Conservation (phyloP, 176 grass and related monocot species). For the Thalia dealbata region DNA sequence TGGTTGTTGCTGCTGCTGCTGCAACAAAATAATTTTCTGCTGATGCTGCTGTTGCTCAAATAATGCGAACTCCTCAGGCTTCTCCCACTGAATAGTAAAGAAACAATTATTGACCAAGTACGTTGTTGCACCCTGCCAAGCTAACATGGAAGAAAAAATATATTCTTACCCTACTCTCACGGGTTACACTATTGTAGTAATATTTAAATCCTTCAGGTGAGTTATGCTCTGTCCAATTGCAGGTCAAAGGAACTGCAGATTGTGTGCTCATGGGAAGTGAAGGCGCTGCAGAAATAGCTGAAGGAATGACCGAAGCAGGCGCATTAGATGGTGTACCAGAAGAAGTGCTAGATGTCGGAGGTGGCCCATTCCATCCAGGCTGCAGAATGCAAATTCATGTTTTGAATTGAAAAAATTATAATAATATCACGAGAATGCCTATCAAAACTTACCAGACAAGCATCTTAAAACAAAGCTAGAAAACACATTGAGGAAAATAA, state of each 20-base stretch:
- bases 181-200: constrained; percentile 81
- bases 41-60: constrained; percentile 71
- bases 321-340: constrained; percentile 24
- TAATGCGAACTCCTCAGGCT: constrained; percentile 80
- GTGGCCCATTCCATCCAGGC: constrained; percentile 28
- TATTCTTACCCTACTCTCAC: constrained; percentile 67
- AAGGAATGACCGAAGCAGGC: constrained; percentile 29
- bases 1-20: constrained; percentile 40
- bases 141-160: background rate
- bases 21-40: constrained; percentile 86
- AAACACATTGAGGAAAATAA: background rate
- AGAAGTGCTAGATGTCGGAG: constrained; percentile 35
- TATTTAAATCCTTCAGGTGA: constrained; percentile 99
- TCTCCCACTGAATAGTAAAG: constrained; percentile 58
- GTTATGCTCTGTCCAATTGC: constrained; percentile 90
- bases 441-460: background rate
- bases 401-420: background rate
- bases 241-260: constrained; percentile 60
- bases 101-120: background rate
- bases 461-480: background rate
- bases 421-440: background rate
- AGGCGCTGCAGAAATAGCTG: constrained; percentile 35
- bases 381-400: constrained; percentile 10
- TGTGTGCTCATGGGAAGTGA: constrained; percentile 29
- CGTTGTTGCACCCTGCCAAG: no score